phyloP scores from a whole-genome alignment of 129 eudicot genomes.

The Glebionis coronaria region DNA sequence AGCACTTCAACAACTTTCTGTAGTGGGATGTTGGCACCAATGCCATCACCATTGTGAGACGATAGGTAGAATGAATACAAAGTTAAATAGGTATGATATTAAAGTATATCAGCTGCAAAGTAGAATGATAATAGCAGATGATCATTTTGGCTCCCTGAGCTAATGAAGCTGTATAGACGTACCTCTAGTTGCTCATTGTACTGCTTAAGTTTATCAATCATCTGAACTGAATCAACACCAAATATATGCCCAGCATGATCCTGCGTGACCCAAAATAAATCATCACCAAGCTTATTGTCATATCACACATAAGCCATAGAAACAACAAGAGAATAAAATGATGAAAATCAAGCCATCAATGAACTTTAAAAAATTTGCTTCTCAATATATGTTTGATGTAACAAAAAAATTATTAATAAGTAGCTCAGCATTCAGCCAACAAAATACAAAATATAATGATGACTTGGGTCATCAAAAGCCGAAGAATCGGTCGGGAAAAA shows the following conservation, averaged over 20 bases:
- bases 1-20: slow-evolving; percentile 80
- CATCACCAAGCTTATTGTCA: neutral
- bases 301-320: slow-evolving; percentile 2
- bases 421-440: too few species aligned
- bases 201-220: slow-evolving; percentile 87
- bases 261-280: slow-evolving; percentile 40
- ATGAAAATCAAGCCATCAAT: neutral
- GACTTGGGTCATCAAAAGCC: too few species aligned
- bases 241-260: slow-evolving; percentile 99
- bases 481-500: too few species aligned
- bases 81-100: neutral
- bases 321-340: neutral
- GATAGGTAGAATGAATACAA: slow-evolving; percentile 14
- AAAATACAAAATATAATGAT: too few species aligned
- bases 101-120: neutral
- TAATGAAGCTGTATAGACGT: slow-evolving; percentile 1
- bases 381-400: too few species aligned
- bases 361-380: neutral
- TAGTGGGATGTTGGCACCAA: slow-evolving; percentile 26
- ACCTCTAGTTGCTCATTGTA: slow-evolving; percentile 79
- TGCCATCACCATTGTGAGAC: slow-evolving; percentile 6
- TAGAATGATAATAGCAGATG: too few species aligned
- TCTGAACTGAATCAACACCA: slow-evolving; percentile 82
- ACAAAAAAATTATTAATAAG: too few species aligned
- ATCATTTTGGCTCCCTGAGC: too few species aligned